These are phyloP conservation scores for Colletotrichum navitas DNA, from an alignment of 2,329 filamentous ascomycete genomes.

Conservation along the genomic window DNA sequence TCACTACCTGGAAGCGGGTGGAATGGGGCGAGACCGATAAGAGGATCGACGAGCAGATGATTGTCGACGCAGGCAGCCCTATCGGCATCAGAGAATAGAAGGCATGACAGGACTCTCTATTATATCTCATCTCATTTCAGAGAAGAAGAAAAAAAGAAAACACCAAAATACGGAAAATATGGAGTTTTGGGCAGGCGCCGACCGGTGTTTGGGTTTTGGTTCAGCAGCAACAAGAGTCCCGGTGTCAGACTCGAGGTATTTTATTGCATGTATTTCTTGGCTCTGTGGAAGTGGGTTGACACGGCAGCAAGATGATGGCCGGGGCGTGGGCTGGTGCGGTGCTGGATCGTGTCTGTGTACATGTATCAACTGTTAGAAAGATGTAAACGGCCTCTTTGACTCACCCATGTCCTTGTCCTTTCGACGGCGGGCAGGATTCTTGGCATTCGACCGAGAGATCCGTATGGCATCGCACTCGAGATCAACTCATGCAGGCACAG, in stretches of 20 bases:
- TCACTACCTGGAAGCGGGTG: conserved; percentile 92
- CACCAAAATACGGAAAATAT: neutral
- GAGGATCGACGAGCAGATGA: conserved; percentile 73
- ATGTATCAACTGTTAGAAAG: conserved; percentile 8
- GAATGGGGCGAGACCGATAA: conserved; percentile 71
- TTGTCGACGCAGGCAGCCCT: conserved; percentile 72
- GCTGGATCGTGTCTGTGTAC: conserved; percentile 18
- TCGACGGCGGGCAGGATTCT: no score
- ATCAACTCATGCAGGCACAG: no score
- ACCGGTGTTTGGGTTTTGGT: conserved; percentile 30
- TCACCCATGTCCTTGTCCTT: neutral
- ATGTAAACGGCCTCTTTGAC: conserved; percentile 12
- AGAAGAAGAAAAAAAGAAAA: neutral
- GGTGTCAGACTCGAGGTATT: conserved; percentile 6
- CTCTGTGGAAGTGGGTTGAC: conserved; percentile 13
- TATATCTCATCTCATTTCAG: neutral
- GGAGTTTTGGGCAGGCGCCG: conserved; percentile 26
- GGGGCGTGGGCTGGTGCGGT: conserved; percentile 5
- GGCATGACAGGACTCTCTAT: conserved; percentile 7
- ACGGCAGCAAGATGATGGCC: conserved; percentile 1
- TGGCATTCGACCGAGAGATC: neutral
- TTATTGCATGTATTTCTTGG: conserved; percentile 28
- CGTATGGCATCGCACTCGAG: neutral
- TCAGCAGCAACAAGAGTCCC: conserved; percentile 9
- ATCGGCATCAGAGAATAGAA: conserved; percentile 41